Conservation (phyloP, 2,329 filamentous ascomycete genomes). For the Macrophomina phaseolina region DNA sequence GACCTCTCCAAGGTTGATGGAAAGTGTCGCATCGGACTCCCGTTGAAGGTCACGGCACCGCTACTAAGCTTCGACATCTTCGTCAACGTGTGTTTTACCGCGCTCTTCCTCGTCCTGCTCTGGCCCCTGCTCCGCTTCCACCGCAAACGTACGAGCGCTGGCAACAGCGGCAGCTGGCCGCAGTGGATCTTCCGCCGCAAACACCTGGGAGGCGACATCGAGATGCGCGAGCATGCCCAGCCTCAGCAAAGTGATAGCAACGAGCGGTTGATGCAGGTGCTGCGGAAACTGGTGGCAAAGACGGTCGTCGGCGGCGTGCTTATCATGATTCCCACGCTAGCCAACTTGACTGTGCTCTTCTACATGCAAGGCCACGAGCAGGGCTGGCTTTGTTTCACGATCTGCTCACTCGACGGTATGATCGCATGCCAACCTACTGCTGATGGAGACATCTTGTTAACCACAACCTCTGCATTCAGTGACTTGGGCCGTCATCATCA, state of each 20-base stretch:
- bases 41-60: not conserved
- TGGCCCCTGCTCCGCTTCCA: constrained; percentile 37
- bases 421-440: too few species aligned
- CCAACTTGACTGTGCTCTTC: constrained; percentile 44
- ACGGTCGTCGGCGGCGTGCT: constrained; percentile 42
- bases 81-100: constrained; percentile 49
- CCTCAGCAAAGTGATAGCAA: not conserved
- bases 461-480: constrained; percentile 32
- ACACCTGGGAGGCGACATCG: not conserved
- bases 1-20: not conserved
- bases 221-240: not conserved
- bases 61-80: constrained; percentile 36
- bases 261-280: not conserved
- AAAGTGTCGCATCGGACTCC: not conserved
- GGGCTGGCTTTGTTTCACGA: constrained; percentile 48
- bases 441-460: too few species aligned
- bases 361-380: constrained; percentile 41
- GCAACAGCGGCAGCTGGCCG: not conserved
- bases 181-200: not conserved
- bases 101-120: constrained; percentile 46
- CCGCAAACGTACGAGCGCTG: not conserved
- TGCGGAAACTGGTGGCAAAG: constrained; percentile 39
- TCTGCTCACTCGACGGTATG: constrained; percentile 49
- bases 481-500: constrained; percentile 41
- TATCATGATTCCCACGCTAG: constrained; percentile 47